A percentile compares a stretch with the other conserved stretches of the same genome.
Conservation (phyloP, 148 eudicot genomes). For the Cornus florida region DNA sequence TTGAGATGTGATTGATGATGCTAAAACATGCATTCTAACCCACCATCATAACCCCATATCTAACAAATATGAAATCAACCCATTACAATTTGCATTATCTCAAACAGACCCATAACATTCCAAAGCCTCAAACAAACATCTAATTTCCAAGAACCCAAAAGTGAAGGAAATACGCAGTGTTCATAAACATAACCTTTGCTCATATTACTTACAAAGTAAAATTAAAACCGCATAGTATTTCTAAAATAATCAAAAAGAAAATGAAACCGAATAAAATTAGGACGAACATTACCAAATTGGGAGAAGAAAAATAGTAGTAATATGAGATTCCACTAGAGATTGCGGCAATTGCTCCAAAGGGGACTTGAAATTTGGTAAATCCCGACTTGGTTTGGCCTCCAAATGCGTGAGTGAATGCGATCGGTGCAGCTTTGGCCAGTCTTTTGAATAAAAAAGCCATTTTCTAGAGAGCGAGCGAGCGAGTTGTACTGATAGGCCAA, state of each 20-base stretch:
- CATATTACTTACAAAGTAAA: no score
- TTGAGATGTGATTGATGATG: not conserved
- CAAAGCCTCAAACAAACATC: not conserved
- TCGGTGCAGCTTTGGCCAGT: conserved; percentile 61
- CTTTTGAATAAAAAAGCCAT: conserved; percentile 65
- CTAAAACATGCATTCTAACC: not conserved
- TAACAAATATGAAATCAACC: not conserved
- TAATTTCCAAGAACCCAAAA: conserved; percentile 7
- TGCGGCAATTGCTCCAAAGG: conserved; percentile 74
- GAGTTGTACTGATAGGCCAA: not conserved
- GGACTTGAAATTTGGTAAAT: conserved; percentile 30
- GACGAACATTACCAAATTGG: conserved; percentile 53
- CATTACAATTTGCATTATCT: not conserved
- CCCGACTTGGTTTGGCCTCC: conserved; percentile 34
- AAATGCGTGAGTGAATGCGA: conserved; percentile 39
- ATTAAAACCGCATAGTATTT: not conserved
- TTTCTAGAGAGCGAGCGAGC: conserved; percentile 23
- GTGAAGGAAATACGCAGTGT: not conserved
- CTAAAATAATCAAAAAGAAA: not conserved
- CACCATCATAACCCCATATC: not conserved
- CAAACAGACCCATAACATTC: not conserved
- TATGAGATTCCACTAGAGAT: conserved; percentile 72
- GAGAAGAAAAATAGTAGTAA: conserved; percentile 55
- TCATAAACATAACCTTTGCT: not conserved
- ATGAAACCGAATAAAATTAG: conserved; percentile 8